Percentiles rank a stretch among this genome's conserved stretches.
phyloP scores from a whole-genome alignment of 768 basidiomycete genomes.

The Neoboletus subvelutipes region DNA sequence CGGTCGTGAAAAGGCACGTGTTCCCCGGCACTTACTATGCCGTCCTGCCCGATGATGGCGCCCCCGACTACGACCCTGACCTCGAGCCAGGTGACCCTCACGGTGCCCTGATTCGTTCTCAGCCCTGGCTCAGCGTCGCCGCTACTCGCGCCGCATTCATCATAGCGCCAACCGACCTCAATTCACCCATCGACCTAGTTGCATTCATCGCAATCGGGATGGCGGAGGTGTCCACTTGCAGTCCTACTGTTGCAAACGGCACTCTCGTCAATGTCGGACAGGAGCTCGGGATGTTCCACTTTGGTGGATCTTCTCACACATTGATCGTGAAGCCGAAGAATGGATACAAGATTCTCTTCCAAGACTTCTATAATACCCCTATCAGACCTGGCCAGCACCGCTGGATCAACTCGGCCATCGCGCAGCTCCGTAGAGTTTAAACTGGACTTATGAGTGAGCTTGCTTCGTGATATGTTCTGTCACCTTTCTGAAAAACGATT shows the following conservation, averaged over 20 bases:
- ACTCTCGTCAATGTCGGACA: background rate
- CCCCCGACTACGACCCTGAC: background rate
- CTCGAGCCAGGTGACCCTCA: slow-evolving; percentile 11
- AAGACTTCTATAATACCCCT: slow-evolving; percentile 3
- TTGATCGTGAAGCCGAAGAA: slow-evolving; percentile 34
- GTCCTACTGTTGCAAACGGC: background rate
- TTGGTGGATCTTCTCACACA: slow-evolving; percentile 54
- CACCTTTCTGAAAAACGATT: background rate
- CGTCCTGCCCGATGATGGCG: slow-evolving; percentile 12
- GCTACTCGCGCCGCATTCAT: slow-evolving; percentile 54
- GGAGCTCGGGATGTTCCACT: slow-evolving; percentile 55
- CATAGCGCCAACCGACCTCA: slow-evolving; percentile 42
- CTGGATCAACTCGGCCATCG: slow-evolving; percentile 4
- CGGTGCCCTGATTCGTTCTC: slow-evolving; percentile 29
- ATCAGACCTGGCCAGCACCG: slow-evolving; percentile 1
- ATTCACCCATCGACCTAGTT: slow-evolving; percentile 50
- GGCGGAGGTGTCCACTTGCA: background rate
- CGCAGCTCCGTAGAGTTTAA: background rate
- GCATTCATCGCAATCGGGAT: slow-evolving; percentile 41
- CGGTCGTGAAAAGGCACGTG: background rate
- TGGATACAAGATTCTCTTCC: slow-evolving; percentile 11
- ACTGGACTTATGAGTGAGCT: background rate
- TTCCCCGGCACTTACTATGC: slow-evolving; percentile 13
- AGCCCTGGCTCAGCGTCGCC: slow-evolving; percentile 42
- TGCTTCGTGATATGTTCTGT: background rate